Base-by-base conservation (phyloP, 202 grass and related monocot species). In the Carex sylvatica region DNA sequence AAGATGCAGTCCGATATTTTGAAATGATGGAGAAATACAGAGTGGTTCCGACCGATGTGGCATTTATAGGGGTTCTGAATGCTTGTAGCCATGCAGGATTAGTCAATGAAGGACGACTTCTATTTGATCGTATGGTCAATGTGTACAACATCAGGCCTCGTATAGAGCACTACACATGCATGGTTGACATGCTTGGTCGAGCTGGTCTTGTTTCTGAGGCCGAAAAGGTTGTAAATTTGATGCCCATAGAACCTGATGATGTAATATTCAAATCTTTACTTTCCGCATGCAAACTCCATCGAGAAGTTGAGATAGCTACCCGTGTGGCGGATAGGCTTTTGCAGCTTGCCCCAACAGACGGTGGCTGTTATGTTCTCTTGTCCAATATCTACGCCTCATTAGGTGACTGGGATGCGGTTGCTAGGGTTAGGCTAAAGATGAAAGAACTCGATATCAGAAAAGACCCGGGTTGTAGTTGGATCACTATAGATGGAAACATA, bases 91-190 rank as follows among this genome's bases (percentile, higher is more conserved):
- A 93, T 40, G 87, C 84, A 2, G 92, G 90, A 33, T 82, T 92
- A 56, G 77, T 97, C 2, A 31, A 13, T 55, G 36, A 87, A 64
- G 88, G 92, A 1, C 71, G 16, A 84, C 77, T 83, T 73, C 77
- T 87, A 20, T 89, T 94, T 74, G 40, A 76, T 40, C 72, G 86
- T 64, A 97, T 97, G 92, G 86, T 76, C 53, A 70, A 26, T 38
- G 35, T 85, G 13, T 88, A 93, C 72, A 61, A 58, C 13, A 88
- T 94, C 79, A 82, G 70, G 70, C 83, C 92, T 0, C 90, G 88
- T 5, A 84, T 91, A 33, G 92, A 92, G 78, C 94, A 97, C 87
- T 94, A 90, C 79, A 92, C 91, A 9, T 91, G 92, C 87, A 83
- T 97, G 55, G 85, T 97, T 5, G 92, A 97, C 75, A 87, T 88